Conservation (phyloP, 768 basidiomycete genomes). For the Boletus barrowsii region DNA sequence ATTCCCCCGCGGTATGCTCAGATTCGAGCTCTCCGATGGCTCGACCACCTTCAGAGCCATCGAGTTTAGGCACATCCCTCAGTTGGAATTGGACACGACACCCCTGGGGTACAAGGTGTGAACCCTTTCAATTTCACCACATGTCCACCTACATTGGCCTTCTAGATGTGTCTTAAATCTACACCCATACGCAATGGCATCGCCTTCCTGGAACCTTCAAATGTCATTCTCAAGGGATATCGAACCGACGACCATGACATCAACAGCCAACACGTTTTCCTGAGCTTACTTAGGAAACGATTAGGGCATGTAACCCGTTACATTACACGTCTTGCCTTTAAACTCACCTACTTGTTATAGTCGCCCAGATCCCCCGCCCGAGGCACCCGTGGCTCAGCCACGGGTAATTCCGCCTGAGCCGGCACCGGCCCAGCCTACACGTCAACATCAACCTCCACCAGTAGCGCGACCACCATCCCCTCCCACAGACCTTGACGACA, state of each 20-base stretch:
- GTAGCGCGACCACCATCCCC: slow-evolving; percentile 9
- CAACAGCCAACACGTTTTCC: slow-evolving; percentile 56
- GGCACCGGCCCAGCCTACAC: slow-evolving; percentile 15
- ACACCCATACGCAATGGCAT: slow-evolving; percentile 67
- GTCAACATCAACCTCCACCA: slow-evolving; percentile 10
- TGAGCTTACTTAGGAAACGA: slow-evolving; percentile 55
- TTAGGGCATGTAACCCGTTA: slow-evolving; percentile 55
- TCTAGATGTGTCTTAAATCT: slow-evolving; percentile 67
- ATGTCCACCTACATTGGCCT: not conserved
- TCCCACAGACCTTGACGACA: slow-evolving; percentile 17
- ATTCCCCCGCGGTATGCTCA: slow-evolving; percentile 80
- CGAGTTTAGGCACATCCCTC: slow-evolving; percentile 67
- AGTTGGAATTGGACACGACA: slow-evolving; percentile 70
- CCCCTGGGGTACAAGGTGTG: slow-evolving; percentile 79
- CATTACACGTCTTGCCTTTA: not conserved
- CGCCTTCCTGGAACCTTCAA: slow-evolving; percentile 73
- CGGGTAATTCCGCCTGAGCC: slow-evolving; percentile 10
- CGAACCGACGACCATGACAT: slow-evolving; percentile 63
- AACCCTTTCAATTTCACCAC: not conserved
- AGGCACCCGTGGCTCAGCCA: slow-evolving; percentile 10
- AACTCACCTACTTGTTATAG: slow-evolving; percentile 8
- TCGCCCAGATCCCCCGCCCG: slow-evolving; percentile 25
- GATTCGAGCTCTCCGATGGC: slow-evolving; percentile 79
- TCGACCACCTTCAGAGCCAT: slow-evolving; percentile 62
- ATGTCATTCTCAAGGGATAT: slow-evolving; percentile 58